These are phyloP conservation scores for Xylariaceae sp. DNA, from an alignment of 2,329 filamentous ascomycete genomes.

Conservation along the genomic window DNA sequence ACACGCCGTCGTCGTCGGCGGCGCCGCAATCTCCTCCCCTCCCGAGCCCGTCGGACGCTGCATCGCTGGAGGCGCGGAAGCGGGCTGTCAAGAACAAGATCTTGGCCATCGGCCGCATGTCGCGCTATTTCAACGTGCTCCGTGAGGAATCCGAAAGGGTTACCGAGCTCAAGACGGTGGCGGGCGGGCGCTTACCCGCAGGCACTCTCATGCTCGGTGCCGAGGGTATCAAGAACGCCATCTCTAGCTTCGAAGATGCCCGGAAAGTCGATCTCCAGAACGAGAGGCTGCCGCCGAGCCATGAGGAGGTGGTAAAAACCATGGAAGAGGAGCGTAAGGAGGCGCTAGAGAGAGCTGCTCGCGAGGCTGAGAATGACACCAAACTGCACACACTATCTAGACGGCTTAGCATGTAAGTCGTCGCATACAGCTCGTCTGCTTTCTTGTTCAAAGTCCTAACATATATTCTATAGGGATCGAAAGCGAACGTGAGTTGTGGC, in stretches of 20 bases:
- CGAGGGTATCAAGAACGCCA: conserved; percentile 97
- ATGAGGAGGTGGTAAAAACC: conserved; percentile 83
- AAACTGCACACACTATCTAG: conserved; percentile 81
- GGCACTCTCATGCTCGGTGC: conserved; percentile 97
- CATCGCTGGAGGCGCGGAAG: conserved; percentile 89
- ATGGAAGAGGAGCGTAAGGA: conserved; percentile 75
- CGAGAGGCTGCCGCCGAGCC: conserved; percentile 84
- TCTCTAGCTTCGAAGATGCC: conserved; percentile 93
- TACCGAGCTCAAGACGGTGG: conserved; percentile 94
- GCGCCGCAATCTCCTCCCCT: conserved; percentile 71
- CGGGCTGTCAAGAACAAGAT: conserved; percentile 99
- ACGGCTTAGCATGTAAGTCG: conserved; percentile 89
- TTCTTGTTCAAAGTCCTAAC: conserved; percentile 5
- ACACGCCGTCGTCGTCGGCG: conserved; percentile 65
- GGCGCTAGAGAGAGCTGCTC: conserved; percentile 78
- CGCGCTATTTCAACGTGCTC: conserved; percentile 95
- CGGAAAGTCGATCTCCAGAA: conserved; percentile 96
- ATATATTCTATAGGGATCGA: conserved; percentile 28
- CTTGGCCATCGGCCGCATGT: conserved; percentile 90
- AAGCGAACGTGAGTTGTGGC: conserved; percentile 24
- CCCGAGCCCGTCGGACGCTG: conserved; percentile 55
- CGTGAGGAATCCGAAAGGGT: conserved; percentile 96
- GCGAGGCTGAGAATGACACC: conserved; percentile 82
- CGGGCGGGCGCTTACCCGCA: conserved; percentile 84
- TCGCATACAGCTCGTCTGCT: conserved; percentile 5